Evolutionary conservation across 2,329 filamentous ascomycete species (phyloP).

Genomic region (Aureobasidium zeae): DNA sequence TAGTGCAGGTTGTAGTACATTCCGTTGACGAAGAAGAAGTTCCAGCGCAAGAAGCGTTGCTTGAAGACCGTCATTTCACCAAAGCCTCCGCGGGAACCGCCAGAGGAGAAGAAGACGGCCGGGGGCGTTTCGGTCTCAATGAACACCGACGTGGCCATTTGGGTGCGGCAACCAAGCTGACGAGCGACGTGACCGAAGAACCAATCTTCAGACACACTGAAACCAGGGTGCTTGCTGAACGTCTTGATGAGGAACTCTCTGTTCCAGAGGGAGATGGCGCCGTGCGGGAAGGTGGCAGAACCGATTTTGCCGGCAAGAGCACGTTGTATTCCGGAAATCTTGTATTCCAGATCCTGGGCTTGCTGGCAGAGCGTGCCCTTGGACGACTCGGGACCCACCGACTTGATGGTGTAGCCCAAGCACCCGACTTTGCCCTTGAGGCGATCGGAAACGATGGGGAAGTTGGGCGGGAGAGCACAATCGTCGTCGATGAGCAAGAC

Average conservation of each 20-base stretch:
- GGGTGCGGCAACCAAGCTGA: conserved; percentile 37
- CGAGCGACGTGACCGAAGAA: conserved; percentile 43
- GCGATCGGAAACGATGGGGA: conserved; percentile 39
- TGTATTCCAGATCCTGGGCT: conserved; percentile 45
- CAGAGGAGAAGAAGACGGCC: conserved; percentile 35
- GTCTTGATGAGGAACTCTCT: conserved; percentile 37
- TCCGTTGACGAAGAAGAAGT: conserved; percentile 44
- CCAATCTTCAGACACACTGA: conserved; percentile 44
- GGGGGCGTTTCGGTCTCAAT: conserved; percentile 44
- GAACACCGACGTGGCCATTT: conserved; percentile 43
- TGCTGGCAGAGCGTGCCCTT: conserved; percentile 22
- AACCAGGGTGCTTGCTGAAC: conserved; percentile 42
- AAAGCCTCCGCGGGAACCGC: conserved; percentile 38
- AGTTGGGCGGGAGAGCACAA: conserved; percentile 39
- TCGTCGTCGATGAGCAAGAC: conserved; percentile 44
- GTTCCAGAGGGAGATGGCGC: conserved; percentile 43
- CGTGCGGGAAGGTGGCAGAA: conserved; percentile 43
- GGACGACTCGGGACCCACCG: conserved; percentile 20
- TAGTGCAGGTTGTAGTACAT: conserved; percentile 42
- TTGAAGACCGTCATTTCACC: conserved; percentile 46
- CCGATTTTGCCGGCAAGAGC: conserved; percentile 38
- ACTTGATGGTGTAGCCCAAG: conserved; percentile 43
- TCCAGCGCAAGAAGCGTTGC: conserved; percentile 44
- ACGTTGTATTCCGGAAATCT: conserved; percentile 40
- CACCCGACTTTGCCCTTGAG: conserved; percentile 35